A percentile compares a stretch with the other conserved stretches of the same genome.
Evolutionary conservation across 2,329 filamentous ascomycete species (phyloP).

Genomic region (Fusarium oxysporum): DNA sequence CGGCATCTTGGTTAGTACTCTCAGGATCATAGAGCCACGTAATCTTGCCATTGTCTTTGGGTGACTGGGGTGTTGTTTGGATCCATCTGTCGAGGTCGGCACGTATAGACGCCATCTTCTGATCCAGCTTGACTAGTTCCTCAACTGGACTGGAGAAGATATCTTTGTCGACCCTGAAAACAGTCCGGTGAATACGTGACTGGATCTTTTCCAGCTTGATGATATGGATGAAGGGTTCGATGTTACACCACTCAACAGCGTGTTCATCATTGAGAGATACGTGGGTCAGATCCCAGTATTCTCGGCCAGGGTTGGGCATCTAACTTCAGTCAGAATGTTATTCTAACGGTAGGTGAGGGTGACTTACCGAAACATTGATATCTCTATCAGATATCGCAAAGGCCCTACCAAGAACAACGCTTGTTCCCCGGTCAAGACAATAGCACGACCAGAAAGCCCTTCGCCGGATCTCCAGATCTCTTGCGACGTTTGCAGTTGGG

Average conservation of each 20-base stretch:
- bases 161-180: neutral
- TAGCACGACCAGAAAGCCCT: neutral
- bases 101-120: neutral
- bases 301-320: neutral
- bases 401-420: neutral
- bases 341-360: accelerated
- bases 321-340: accelerated
- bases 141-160: neutral
- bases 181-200: neutral
- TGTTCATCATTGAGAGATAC: neutral
- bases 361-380: neutral
- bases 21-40: neutral
- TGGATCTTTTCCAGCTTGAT: neutral
- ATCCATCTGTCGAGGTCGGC: neutral
- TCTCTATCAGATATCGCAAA: neutral
- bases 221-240: neutral
- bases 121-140: neutral
- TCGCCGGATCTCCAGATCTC: neutral
- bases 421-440: neutral
- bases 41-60: neutral
- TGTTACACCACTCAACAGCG: neutral
- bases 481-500: neutral
- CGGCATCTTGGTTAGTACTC: neutral
- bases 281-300: neutral
- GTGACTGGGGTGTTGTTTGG: neutral